Conservation (phyloP, 2,329 filamentous ascomycete genomes). For the Lecanicillium sp. region DNA sequence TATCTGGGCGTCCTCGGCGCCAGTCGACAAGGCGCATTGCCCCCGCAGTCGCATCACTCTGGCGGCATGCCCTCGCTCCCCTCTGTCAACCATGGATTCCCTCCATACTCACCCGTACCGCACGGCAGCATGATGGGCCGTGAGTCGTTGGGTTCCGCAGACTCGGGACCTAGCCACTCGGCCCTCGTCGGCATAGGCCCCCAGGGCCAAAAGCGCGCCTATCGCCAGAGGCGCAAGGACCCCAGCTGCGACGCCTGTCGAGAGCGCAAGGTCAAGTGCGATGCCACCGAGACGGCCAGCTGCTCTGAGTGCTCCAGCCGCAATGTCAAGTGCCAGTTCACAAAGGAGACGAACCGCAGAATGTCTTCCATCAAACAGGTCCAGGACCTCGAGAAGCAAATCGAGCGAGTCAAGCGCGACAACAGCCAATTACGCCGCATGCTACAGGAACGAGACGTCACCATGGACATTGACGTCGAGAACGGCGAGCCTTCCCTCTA, state of each 20-base stretch:
- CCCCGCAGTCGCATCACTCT: slow-evolving; percentile 34
- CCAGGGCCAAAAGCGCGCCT: slow-evolving; percentile 83
- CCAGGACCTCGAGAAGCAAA: slow-evolving; percentile 90
- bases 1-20: slow-evolving; percentile 40
- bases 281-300: slow-evolving; percentile 91
- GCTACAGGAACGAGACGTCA: slow-evolving; percentile 42
- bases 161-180: slow-evolving; percentile 44
- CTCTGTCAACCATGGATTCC: slow-evolving; percentile 40
- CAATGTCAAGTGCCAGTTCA: slow-evolving; percentile 97
- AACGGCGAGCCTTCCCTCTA: slow-evolving; percentile 40
- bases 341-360: slow-evolving; percentile 94
- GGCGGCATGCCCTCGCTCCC: slow-evolving; percentile 46
- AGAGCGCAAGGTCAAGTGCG: slow-evolving; percentile 80
- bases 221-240: slow-evolving; percentile 90
- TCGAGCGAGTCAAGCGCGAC: slow-evolving; percentile 71
- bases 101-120: slow-evolving; percentile 45
- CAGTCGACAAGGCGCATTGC: slow-evolving; percentile 39
- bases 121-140: slow-evolving; percentile 44
- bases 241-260: slow-evolving; percentile 96
- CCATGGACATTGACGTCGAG: slow-evolving; percentile 42
- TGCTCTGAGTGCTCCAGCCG: slow-evolving; percentile 96
- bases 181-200: slow-evolving; percentile 4
- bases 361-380: slow-evolving; percentile 99
- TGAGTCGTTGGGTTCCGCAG: slow-evolving; percentile 52
- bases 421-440: slow-evolving; percentile 66